Conservation (phyloP, 2,329 filamentous ascomycete genomes). For the Neofusicoccum kwambonambiense region DNA sequence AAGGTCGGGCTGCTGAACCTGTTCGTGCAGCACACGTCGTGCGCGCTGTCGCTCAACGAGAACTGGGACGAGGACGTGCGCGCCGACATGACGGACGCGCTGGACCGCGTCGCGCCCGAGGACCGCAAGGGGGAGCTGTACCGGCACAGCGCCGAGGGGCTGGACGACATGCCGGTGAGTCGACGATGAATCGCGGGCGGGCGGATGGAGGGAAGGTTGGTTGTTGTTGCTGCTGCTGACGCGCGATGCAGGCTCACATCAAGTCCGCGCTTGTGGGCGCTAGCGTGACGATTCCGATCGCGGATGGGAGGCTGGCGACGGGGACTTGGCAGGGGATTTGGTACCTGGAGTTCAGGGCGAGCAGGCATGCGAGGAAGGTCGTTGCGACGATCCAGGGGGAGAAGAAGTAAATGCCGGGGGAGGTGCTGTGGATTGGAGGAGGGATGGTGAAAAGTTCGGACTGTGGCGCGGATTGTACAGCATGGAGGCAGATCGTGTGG, state of each 20-base stretch:
- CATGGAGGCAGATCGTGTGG: too few relatives aligned
- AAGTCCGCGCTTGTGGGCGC: slow-evolving; percentile 88
- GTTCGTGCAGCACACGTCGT: slow-evolving; percentile 94
- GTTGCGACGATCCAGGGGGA: slow-evolving; percentile 95
- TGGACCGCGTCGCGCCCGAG: slow-evolving; percentile 86
- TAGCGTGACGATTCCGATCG: slow-evolving; percentile 87
- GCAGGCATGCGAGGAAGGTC: slow-evolving; percentile 74
- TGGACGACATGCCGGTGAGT: slow-evolving; percentile 86
- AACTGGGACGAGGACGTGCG: slow-evolving; percentile 87
- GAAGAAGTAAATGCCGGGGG: slow-evolving; percentile 44
- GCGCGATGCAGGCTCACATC: slow-evolving; percentile 69
- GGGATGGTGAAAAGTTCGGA: not conserved
- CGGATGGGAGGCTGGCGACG: slow-evolving; percentile 71
- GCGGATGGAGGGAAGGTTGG: too few relatives aligned
- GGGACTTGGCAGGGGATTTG: slow-evolving; percentile 88
- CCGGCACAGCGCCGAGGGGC: slow-evolving; percentile 80
- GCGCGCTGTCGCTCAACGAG: slow-evolving; percentile 88
- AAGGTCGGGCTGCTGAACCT: slow-evolving; percentile 73
- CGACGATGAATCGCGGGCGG: too few relatives aligned
- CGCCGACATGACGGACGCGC: slow-evolving; percentile 86
- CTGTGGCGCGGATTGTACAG: not conserved
- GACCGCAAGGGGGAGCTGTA: slow-evolving; percentile 69
- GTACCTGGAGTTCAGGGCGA: slow-evolving; percentile 84
- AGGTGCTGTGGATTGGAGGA: not conserved
- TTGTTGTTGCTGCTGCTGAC: not conserved